Evolutionary conservation across 2,329 filamentous ascomycete genomes (phyloP).

Genomic region (Colletotrichum sp.): DNA sequence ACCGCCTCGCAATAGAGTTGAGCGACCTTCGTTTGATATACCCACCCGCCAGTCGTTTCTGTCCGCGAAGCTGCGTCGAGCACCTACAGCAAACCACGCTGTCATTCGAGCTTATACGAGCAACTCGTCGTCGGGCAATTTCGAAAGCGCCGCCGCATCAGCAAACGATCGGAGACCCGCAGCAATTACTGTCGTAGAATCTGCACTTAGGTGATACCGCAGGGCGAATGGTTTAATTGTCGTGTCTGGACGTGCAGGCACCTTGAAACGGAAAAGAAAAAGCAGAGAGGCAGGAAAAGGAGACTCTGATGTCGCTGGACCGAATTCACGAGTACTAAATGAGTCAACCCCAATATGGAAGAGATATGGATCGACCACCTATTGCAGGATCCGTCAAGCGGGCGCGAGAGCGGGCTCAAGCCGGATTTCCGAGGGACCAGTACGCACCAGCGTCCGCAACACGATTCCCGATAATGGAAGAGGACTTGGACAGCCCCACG

Average conservation of each 20-base stretch:
- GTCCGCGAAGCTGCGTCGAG: constrained; percentile 7
- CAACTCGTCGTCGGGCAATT: constrained; percentile 2
- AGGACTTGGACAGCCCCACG: constrained; percentile 16
- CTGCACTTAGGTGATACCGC: constrained; percentile 12
- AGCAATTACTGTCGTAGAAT: constrained; percentile 3
- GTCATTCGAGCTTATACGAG: constrained; percentile 26
- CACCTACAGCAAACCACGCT: background rate
- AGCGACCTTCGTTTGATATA: constrained; percentile 18
- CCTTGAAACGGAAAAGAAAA: constrained; percentile 23
- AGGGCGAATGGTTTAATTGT: constrained; percentile 4
- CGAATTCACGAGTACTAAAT: constrained; percentile 45
- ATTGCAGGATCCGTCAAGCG: constrained; percentile 56
- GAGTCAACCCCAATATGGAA: constrained; percentile 61
- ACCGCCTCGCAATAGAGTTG: constrained; percentile 16
- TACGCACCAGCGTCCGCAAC: constrained; percentile 26
- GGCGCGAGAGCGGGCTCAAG: constrained; percentile 58
- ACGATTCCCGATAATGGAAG: constrained; percentile 25
- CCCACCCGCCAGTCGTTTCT: constrained; percentile 3
- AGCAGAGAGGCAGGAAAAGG: constrained; percentile 24
- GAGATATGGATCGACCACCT: constrained; percentile 52
- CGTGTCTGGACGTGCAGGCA: constrained; percentile 12
- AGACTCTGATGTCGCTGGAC: constrained; percentile 27
- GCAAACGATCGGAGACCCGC: background rate
- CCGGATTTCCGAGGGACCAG: constrained; percentile 35
- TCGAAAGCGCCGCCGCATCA: constrained; percentile 13